Evolutionary conservation across 2,329 filamentous ascomycete species (phyloP).

Genomic region (Fusarium fujikuroi): DNA sequence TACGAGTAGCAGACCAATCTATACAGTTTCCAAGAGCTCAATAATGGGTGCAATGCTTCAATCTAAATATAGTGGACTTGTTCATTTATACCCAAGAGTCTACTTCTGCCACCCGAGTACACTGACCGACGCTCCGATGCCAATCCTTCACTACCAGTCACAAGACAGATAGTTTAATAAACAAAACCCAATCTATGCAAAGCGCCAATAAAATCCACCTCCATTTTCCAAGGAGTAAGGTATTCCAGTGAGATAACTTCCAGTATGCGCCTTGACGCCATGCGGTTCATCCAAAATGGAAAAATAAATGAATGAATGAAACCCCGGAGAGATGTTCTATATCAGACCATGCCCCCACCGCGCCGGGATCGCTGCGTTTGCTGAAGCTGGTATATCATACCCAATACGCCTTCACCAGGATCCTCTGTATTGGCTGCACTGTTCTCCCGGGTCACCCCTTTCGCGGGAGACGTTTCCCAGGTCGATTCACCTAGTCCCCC

Average conservation of each 20-base stretch:
- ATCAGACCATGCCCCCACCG: constrained; percentile 51
- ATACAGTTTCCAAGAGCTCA: not conserved
- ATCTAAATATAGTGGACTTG: not conserved
- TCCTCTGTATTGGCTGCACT: constrained; percentile 59
- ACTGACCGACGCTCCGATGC: not conserved
- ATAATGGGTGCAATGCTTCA: not conserved
- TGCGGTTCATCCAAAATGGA: not conserved
- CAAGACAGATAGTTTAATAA: constrained; percentile 1
- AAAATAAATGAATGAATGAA: not conserved
- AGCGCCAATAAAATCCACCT: not conserved
- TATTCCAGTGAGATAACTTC: not conserved
- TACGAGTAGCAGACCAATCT: not conserved
- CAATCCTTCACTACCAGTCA: not conserved
- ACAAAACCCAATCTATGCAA: constrained; percentile 10
- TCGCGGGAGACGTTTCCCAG: constrained; percentile 67
- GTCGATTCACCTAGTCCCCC: constrained; percentile 66
- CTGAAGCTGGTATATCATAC: constrained; percentile 68
- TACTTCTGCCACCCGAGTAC: not conserved
- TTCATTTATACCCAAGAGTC: not conserved
- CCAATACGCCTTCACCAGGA: constrained; percentile 65
- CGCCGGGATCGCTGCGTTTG: constrained; percentile 65
- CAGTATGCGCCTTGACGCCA: constrained; percentile 21
- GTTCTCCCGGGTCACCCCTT: constrained; percentile 62
- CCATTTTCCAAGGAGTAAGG: not conserved
- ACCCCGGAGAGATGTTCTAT: constrained; percentile 7